A percentile compares a stretch with the other conserved stretches of the same genome.
These are phyloP conservation scores for Chamaenerion angustifolium DNA, from an alignment of 345 rosid genomes.

Conservation along the genomic window DNA sequence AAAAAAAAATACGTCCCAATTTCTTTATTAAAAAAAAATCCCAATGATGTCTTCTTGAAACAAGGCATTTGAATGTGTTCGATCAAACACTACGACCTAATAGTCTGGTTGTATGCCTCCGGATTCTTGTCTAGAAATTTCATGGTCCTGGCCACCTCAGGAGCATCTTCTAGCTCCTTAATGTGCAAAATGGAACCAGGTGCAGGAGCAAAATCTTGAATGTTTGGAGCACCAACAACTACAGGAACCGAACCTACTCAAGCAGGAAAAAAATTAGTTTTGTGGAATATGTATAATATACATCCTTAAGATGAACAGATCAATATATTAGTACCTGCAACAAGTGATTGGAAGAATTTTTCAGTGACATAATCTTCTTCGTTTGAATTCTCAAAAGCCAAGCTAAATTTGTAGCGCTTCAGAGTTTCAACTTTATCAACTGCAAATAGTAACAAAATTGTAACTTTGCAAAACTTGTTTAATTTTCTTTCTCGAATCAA, in stretches of 20 bases:
- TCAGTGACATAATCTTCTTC: conserved; percentile 99
- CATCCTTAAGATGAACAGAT: too few species aligned
- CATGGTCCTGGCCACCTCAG: conserved; percentile 57
- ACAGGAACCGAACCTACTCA: conserved; percentile 68
- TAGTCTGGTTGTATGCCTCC: conserved; percentile 52
- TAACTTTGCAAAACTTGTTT: too few species aligned
- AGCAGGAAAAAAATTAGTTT: too few species aligned
- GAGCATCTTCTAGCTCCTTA: conserved; percentile 40
- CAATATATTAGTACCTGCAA: conserved; percentile 41
- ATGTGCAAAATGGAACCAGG: conserved; percentile 55
- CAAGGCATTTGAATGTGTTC: too few species aligned
- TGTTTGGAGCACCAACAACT: conserved; percentile 89
- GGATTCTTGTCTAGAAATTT: conserved; percentile 58
- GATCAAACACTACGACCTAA: conserved; percentile 30
- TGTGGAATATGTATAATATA: too few species aligned
- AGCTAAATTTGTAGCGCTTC: conserved; percentile 77
- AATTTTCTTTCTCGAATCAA: too few species aligned
- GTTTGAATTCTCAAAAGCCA: conserved; percentile 93
- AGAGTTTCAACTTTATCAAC: conserved; percentile 84
- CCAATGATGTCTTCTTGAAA: too few species aligned
- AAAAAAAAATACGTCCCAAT: too few species aligned
- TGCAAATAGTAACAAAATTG: conserved; percentile 12
- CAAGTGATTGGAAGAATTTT: conserved; percentile 86
- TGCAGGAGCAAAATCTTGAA: conserved; percentile 74
- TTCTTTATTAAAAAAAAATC: too few species aligned